These are phyloP conservation scores for Aspergillus arachidicola DNA, from an alignment of 2,329 filamentous ascomycete genomes.

Conservation along the genomic window DNA sequence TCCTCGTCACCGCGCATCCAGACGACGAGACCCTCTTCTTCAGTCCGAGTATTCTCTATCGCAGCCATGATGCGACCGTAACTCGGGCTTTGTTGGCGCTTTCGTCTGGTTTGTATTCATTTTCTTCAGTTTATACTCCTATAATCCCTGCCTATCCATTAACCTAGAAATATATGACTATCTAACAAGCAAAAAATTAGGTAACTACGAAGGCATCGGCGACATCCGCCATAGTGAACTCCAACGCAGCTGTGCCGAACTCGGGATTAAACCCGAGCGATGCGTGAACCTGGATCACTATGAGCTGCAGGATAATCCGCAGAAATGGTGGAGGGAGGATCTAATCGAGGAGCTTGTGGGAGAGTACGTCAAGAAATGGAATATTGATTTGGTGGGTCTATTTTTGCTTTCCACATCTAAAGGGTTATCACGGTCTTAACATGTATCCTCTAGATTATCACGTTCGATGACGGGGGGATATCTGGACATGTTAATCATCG, in stretches of 20 bases:
- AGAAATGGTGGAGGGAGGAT: constrained; percentile 41
- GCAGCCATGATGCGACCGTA: constrained; percentile 18
- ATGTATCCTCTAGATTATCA: constrained; percentile 35
- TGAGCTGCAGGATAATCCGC: constrained; percentile 44
- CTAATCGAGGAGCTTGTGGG: constrained; percentile 36
- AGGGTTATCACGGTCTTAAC: not conserved
- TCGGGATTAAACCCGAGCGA: constrained; percentile 30
- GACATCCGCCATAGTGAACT: constrained; percentile 24
- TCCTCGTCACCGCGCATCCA: constrained; percentile 42
- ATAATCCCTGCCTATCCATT: too few species aligned
- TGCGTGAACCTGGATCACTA: constrained; percentile 41
- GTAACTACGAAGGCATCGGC: constrained; percentile 28
- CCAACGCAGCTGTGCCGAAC: constrained; percentile 23
- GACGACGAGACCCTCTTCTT: constrained; percentile 34
- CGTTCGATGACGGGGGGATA: constrained; percentile 45
- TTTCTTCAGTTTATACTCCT: not conserved
- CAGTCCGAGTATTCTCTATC: constrained; percentile 27
- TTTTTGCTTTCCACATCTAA: not conserved
- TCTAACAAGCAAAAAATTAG: not conserved
- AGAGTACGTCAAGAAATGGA: constrained; percentile 40
- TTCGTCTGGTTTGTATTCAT: constrained; percentile 20
- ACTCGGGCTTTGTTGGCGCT: constrained; percentile 25
- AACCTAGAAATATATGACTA: not conserved
- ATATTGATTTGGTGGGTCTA: constrained; percentile 38
- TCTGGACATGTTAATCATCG: constrained; percentile 47